phyloP scores from a whole-genome alignment of 164 flowering plant species.

The Taxillus chinensis region DNA sequence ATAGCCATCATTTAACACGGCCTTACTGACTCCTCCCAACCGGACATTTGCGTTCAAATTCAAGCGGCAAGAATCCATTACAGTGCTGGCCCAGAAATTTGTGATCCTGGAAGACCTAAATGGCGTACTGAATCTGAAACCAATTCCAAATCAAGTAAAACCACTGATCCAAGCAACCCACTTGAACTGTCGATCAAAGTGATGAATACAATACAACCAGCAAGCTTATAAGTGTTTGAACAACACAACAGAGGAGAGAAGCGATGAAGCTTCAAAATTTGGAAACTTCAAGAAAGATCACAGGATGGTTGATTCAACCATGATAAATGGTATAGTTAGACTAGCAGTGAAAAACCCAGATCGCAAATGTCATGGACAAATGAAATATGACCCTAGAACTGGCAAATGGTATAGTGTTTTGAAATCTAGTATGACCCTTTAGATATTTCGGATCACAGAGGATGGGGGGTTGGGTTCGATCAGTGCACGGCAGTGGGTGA shows the following conservation, averaged over 20 bases:
- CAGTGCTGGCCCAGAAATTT: not conserved
- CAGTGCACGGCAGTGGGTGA: too few species aligned
- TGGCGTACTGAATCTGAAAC: not conserved
- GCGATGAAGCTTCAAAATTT: too few species aligned
- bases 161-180: not conserved
- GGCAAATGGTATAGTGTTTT: too few species aligned
- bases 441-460: too few species aligned
- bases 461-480: too few species aligned
- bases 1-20: conserved; percentile 14
- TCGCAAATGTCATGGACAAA: not conserved
- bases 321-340: too few species aligned
- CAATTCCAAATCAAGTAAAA: not conserved
- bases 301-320: too few species aligned
- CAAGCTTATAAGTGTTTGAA: too few species aligned
- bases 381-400: too few species aligned
- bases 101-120: not conserved
- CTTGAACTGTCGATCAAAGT: not conserved
- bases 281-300: too few species aligned
- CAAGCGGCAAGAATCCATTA: conserved; percentile 39
- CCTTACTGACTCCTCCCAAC: conserved; percentile 15
- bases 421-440: not conserved
- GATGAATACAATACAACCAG: too few species aligned
- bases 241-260: too few species aligned
- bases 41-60: conserved; percentile 22
- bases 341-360: not conserved